phyloP scores from a whole-genome alignment of 768 basidiomycete genomes.

The Tricholoma sp. region DNA sequence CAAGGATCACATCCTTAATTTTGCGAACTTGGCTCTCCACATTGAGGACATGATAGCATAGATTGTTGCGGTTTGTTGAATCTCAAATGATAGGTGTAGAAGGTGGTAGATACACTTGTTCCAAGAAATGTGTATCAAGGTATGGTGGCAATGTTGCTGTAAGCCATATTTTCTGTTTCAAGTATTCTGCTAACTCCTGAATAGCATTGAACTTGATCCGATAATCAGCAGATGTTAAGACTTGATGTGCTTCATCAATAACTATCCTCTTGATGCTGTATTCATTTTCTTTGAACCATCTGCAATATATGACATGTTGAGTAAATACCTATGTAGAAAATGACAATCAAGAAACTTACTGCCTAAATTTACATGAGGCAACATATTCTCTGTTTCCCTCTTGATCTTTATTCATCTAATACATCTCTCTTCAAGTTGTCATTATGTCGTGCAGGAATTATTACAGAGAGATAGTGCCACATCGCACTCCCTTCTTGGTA shows the following conservation, averaged over 20 bases:
- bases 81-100: not conserved
- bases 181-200: not conserved
- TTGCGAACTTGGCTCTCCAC: not conserved
- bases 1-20: not conserved
- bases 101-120: not conserved
- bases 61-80: not conserved
- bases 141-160: conserved; percentile 15
- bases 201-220: conserved; percentile 4
- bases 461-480: too few relatives aligned
- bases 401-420: too few relatives aligned
- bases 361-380: too few relatives aligned
- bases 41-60: not conserved
- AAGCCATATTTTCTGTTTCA: conserved; percentile 12
- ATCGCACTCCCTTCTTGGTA: too few relatives aligned
- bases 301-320: too few relatives aligned
- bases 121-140: conserved; percentile 4
- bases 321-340: too few relatives aligned
- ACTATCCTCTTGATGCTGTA: conserved; percentile 1
- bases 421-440: too few relatives aligned
- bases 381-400: too few relatives aligned
- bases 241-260: conserved; percentile 17
- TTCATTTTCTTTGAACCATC: conserved; percentile 1
- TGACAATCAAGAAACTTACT: too few relatives aligned
- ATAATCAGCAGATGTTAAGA: not conserved
- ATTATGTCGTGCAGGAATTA: too few relatives aligned